Evolutionary conservation across 805 yeast genomes (phyloP).

Genomic region (Kodamaea hsintzibuensis): DNA sequence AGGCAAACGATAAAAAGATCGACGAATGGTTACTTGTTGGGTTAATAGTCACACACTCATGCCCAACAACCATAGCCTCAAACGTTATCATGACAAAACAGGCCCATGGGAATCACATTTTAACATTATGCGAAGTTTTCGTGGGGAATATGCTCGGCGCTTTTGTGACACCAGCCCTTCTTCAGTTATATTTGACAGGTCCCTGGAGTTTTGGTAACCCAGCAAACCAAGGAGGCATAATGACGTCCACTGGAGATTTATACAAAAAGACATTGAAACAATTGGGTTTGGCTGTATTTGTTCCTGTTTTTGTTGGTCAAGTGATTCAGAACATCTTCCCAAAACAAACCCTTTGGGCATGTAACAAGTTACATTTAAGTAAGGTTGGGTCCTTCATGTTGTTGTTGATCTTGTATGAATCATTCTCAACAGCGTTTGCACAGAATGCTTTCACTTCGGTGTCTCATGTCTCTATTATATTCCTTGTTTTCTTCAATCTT

Average conservation of each 20-base stretch:
- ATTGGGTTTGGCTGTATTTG: conserved; percentile 77
- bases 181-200: conserved; percentile 64
- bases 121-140: conserved; percentile 84
- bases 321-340: conserved; percentile 74
- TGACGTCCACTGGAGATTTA: conserved; percentile 50
- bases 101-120: conserved; percentile 82
- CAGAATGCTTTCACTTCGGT: conserved; percentile 76
- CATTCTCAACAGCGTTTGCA: conserved; percentile 85
- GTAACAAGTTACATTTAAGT: conserved; percentile 56
- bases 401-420: conserved; percentile 71
- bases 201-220: conserved; percentile 83
- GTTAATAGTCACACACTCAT: conserved; percentile 75
- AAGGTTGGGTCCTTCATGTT: conserved; percentile 83
- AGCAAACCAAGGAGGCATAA: conserved; percentile 46
- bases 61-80: conserved; percentile 91
- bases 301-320: conserved; percentile 89
- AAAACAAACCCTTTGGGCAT: conserved; percentile 58
- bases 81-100: conserved; percentile 89
- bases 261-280: conserved; percentile 84
- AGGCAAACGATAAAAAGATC: conserved; percentile 54
- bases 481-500: conserved; percentile 79
- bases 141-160: conserved; percentile 85
- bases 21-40: conserved; percentile 81
- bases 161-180: conserved; percentile 81
- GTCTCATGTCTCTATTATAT: conserved; percentile 65